Conservation (phyloP, 106 monocot species). For the Platanthera guangdongensis region DNA sequence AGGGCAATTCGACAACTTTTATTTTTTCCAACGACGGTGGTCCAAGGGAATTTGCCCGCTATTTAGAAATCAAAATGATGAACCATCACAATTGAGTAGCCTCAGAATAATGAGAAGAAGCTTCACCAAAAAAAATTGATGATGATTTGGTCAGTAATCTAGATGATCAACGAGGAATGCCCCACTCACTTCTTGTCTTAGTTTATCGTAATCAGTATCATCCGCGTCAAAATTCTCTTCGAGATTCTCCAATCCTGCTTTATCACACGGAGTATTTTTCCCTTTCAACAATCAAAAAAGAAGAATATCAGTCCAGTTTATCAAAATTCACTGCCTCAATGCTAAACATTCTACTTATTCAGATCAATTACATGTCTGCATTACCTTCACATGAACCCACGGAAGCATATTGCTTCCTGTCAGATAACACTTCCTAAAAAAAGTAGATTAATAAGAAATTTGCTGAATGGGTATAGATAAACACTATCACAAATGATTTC, state of each 20-base stretch:
- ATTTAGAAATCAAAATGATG: no score
- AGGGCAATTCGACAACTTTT: no score
- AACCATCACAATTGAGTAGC: no score
- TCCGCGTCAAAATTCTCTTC: conserved; percentile 3
- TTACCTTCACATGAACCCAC: conserved; percentile 4
- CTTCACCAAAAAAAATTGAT: no score
- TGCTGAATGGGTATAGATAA: background rate
- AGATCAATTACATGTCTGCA: background rate
- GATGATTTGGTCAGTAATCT: no score
- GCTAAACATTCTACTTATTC: background rate
- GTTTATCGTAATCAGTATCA: background rate
- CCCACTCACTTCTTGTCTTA: conserved; percentile 2
- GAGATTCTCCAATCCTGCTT: background rate
- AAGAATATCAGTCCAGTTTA: background rate
- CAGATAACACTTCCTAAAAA: background rate
- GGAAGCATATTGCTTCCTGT: conserved; percentile 1
- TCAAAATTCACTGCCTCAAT: no score
- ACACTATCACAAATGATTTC: background rate
- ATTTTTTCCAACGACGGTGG: no score
- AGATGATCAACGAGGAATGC: background rate
- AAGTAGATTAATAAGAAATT: background rate
- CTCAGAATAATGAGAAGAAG: no score
- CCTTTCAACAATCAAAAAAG: conserved; percentile 3
- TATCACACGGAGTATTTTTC: background rate
- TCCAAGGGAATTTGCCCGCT: no score